A percentile compares a stretch with the other conserved stretches of the same genome.
Evolutionary conservation across 257 asterid genomes (phyloP).

Genomic region (Nicotiana noctiflora): DNA sequence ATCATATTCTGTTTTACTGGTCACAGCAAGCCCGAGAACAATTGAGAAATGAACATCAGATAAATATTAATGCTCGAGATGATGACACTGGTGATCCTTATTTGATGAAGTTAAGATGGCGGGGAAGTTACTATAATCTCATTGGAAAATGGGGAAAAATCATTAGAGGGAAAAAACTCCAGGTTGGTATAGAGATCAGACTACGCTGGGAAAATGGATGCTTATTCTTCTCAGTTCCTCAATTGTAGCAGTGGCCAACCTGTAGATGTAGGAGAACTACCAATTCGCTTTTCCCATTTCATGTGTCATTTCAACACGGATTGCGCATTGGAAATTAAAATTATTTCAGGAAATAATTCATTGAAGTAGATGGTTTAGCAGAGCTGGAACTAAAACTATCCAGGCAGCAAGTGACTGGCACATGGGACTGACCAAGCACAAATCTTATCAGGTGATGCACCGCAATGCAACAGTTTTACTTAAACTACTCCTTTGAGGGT

Average conservation of each 20-base stretch:
- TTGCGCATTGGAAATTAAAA: not conserved
- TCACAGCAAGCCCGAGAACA: constrained; percentile 58
- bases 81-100: constrained; percentile 62
- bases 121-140: constrained; percentile 72
- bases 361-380: not conserved
- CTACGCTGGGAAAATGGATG: constrained; percentile 63
- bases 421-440: not conserved
- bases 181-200: constrained; percentile 62
- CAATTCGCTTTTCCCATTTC: not conserved
- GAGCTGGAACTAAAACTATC: not conserved
- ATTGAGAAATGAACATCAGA: constrained; percentile 60
- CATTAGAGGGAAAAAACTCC: constrained; percentile 61
- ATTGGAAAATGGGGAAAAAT: constrained; percentile 87
- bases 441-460: constrained; percentile 6
- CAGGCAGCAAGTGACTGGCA: not conserved
- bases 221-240: constrained; percentile 65
- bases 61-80: constrained; percentile 65
- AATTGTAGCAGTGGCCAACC: constrained; percentile 14
- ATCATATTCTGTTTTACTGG: constrained; percentile 67
- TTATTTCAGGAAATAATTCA: not conserved
- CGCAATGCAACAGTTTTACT: not conserved
- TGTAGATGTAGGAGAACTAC: constrained; percentile 14
- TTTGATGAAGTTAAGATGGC: constrained; percentile 72
- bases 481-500: not conserved
- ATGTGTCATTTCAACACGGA: not conserved